A percentile compares a stretch with the other conserved stretches of the same genome.
Conservation (phyloP, 495 filamentous ascomycete species). For the Penicillium pulvis region DNA sequence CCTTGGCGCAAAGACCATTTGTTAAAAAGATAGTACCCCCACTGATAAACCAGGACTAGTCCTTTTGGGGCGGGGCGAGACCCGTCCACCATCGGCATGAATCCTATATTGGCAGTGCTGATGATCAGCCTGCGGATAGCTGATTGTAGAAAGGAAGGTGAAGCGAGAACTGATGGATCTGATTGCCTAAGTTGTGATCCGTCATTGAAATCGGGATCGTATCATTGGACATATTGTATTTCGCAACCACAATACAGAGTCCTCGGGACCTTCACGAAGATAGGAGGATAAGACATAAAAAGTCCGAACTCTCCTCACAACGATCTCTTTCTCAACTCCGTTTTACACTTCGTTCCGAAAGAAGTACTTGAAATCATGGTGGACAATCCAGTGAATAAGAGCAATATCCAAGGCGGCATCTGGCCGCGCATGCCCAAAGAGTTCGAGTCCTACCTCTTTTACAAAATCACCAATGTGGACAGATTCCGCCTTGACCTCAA, state of each 20-base stretch:
- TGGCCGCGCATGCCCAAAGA: constrained; percentile 23
- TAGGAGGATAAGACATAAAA: neutral
- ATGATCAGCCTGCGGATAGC: neutral
- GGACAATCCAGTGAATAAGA: neutral
- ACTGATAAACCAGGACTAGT: neutral
- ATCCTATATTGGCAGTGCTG: neutral
- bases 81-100: neutral
- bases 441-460: constrained; percentile 21
- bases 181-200: neutral
- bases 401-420: constrained; percentile 21
- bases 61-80: neutral
- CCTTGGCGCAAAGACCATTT: neutral
- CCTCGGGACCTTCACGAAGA: neutral
- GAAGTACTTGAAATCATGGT: no score
- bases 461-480: constrained; percentile 12
- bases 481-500: constrained; percentile 3
- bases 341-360: no score
- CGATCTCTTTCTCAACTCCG: no score
- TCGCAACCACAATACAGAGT: neutral
- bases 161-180: constrained; percentile 3
- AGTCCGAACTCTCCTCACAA: neutral
- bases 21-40: neutral
- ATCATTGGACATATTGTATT: neutral
- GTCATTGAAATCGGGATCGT: constrained; percentile 2
- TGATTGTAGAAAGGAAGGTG: constrained; percentile 4